Conservation (phyloP, 1,284 basidiomycete species). For the Psilocybe mexicana region DNA sequence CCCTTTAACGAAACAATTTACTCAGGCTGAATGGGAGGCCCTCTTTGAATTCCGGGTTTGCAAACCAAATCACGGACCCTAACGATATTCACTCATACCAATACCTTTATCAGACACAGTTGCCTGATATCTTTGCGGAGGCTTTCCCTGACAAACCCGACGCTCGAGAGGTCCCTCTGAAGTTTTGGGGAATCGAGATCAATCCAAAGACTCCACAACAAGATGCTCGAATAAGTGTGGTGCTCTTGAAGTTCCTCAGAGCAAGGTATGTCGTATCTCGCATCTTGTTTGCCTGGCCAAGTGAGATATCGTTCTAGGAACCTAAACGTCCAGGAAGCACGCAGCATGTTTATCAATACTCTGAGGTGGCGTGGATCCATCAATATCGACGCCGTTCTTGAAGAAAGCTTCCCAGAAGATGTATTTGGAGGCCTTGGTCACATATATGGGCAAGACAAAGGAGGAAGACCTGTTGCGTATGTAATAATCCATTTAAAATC, state of each 20-base stretch:
- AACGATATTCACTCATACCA: not conserved
- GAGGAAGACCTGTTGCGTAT: conserved; percentile 65
- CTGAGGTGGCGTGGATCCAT: conserved; percentile 75
- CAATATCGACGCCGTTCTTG: conserved; percentile 56
- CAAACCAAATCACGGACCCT: conserved; percentile 8
- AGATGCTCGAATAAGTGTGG: conserved; percentile 66
- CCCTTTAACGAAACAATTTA: conserved; percentile 66
- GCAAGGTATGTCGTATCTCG: conserved; percentile 52
- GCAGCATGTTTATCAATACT: conserved; percentile 66
- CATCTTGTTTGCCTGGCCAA: not conserved
- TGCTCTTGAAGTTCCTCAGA: conserved; percentile 77
- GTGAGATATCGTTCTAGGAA: conserved; percentile 39
- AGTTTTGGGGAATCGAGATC: conserved; percentile 70
- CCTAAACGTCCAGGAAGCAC: conserved; percentile 53
- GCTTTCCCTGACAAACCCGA: conserved; percentile 57
- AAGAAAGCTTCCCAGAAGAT: conserved; percentile 65
- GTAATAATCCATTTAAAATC: conserved; percentile 10
- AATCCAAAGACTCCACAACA: conserved; percentile 52
- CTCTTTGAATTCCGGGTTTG: conserved; percentile 66
- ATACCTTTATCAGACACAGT: conserved; percentile 39
- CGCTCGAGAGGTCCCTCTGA: conserved; percentile 50
- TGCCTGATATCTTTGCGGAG: conserved; percentile 59
- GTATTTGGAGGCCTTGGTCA: conserved; percentile 67
- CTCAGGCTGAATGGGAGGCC: conserved; percentile 65
- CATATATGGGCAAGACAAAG: conserved; percentile 67